Evolutionary conservation across 768 basidiomycete species (phyloP), one percentile per base, ranked within the genome.

Genomic region (Leccinum pellstonianum): DNA sequence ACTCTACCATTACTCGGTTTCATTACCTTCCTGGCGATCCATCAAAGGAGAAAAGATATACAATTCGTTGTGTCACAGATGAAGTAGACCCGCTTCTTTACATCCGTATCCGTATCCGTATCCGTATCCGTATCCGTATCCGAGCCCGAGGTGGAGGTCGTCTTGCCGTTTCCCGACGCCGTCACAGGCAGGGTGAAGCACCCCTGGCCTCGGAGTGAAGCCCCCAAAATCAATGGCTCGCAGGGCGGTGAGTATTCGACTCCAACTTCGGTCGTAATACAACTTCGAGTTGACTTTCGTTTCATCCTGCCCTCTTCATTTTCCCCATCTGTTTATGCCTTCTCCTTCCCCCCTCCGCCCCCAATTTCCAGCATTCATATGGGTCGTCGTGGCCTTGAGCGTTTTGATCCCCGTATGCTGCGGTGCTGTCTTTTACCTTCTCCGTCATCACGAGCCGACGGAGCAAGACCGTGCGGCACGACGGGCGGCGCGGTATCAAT

Each of bases 351-450:
- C 50, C 29, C 15, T 15, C 27, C 49, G 4, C 15, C 9, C 9
- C 27, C 12, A 31, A 27, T 9, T 14, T n/a, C 41, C 21, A 62
- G 87, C 80, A 14, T 90, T 90, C 75, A 80, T 89, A 62, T 83
- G 74, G 3, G 73, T 90, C 38, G 77, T 90, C 43, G 80, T 87
- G 38, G 70, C 76, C 48, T 78, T 90, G 43, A 75, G 77, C 57
- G 62, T 81, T 58, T 73, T 90, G 56, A 81, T 88, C 69, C 62
- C 86, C 58, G 66, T 76, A 31, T 80, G 81, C 52, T 83, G 80
- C 67, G 70, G 75, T 15, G 85, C 79, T 35, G 80, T 86, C 41
- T 80, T 81, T 69, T 78, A 81, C 64, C 81, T 90, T 38, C 74
- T 88, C 17, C 80, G 81, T 46, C 70, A 82, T 53, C 77, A 83